A percentile compares a stretch with the other conserved stretches of the same genome.
Evolutionary conservation across 768 basidiomycete genomes (phyloP).

Genomic region (Mycena albidolilacea): DNA sequence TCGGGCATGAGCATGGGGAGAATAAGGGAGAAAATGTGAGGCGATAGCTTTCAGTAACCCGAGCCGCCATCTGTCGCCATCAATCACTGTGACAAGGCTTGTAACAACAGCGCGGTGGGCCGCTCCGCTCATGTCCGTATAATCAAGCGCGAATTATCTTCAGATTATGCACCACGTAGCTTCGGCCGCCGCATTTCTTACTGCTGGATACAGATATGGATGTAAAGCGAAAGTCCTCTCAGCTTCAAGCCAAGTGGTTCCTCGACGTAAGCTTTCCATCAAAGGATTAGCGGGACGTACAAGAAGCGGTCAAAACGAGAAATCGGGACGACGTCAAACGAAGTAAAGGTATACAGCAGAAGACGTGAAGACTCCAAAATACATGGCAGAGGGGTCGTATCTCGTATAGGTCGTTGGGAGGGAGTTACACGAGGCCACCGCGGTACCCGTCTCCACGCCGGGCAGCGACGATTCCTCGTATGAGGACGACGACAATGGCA

Average conservation of each 20-base stretch:
- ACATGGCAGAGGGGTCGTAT: constrained; percentile 9
- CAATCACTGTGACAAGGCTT: too few relatives aligned
- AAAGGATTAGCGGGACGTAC: neutral
- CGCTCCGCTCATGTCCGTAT: too few relatives aligned
- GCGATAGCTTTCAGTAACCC: too few relatives aligned
- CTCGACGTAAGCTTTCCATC: neutral
- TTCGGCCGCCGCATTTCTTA: too few relatives aligned
- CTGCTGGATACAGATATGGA: too few relatives aligned
- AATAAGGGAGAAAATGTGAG: too few relatives aligned
- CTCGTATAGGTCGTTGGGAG: neutral
- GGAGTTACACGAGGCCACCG: constrained; percentile 63
- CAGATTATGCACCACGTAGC: too few relatives aligned
- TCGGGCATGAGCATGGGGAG: too few relatives aligned
- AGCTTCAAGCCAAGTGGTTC: neutral
- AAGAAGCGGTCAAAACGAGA: constrained; percentile 11
- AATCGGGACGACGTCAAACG: neutral
- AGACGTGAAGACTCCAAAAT: constrained; percentile 15
- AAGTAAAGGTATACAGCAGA: constrained; percentile 5
- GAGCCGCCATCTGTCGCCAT: too few relatives aligned
- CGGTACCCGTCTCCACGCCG: constrained; percentile 78
- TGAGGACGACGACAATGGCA: constrained; percentile 68
- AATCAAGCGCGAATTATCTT: too few relatives aligned
- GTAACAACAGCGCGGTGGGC: too few relatives aligned
- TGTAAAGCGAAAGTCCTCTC: too few relatives aligned
- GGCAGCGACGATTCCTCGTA: constrained; percentile 72